A percentile compares a stretch with the other conserved stretches of the same genome.
phyloP scores from a whole-genome alignment of 495 filamentous ascomycete genomes.

The Achaetomiella virescens region DNA sequence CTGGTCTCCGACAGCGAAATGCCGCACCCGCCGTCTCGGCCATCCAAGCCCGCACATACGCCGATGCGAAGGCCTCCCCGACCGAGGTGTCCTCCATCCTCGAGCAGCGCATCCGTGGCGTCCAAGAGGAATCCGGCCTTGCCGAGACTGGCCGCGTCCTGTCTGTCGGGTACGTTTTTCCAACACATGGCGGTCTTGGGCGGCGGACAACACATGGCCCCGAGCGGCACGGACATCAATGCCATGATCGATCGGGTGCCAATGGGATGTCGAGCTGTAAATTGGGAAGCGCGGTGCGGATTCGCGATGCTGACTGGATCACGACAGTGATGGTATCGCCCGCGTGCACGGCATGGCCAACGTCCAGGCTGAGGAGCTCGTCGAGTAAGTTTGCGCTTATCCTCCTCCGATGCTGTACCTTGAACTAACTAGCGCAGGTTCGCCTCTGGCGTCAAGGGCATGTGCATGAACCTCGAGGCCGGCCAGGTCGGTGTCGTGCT shows the following conservation, averaged over 20 bases:
- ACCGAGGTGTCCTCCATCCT: conserved; percentile 99
- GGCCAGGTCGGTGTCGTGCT: conserved; percentile 99
- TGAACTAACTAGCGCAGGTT: conserved; percentile 56
- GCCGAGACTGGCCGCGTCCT: conserved; percentile 98
- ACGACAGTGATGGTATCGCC: conserved; percentile 94
- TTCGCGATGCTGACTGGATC: conserved; percentile 33
- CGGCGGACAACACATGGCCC: conserved; percentile 1
- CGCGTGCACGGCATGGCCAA: conserved; percentile 99
- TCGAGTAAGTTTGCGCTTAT: conserved; percentile 74
- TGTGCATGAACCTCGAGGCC: conserved; percentile 99
- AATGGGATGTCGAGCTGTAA: not conserved
- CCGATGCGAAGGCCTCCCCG: conserved; percentile 90
- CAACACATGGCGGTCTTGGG: conserved; percentile 18
- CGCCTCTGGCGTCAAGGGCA: conserved; percentile 98
- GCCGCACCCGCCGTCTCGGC: conserved; percentile 70
- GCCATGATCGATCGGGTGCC: not conserved
- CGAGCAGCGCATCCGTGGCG: conserved; percentile 96
- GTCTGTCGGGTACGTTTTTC: conserved; percentile 86
- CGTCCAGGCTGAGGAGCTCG: conserved; percentile 99
- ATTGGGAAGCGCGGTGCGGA: not conserved
- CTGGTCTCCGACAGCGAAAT: conserved; percentile 62
- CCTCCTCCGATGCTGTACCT: conserved; percentile 2
- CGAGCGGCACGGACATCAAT: conserved; percentile 4
- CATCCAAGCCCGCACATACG: conserved; percentile 82
- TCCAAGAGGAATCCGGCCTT: conserved; percentile 90